Base-by-base conservation (phyloP, 2,329 filamentous ascomycete species). In the Colletotrichum horii region DNA sequence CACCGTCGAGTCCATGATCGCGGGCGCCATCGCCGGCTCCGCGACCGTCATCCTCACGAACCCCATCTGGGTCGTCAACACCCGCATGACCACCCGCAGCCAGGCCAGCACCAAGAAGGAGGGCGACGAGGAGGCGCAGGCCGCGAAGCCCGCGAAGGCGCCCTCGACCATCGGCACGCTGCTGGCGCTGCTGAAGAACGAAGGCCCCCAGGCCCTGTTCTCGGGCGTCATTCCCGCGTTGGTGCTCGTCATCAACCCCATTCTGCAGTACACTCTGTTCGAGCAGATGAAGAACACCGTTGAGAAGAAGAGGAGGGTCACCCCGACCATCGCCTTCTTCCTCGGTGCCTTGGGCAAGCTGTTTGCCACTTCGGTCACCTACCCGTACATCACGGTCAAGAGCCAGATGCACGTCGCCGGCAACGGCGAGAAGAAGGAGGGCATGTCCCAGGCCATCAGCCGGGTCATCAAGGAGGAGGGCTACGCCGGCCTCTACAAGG, bases 21-120 rank as follows among this genome's bases (percentile, higher is more conserved):
- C 97, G 4, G 97, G 97, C 79, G 97, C 97, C 74, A 90, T 99
- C 80, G 97, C 97, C 55, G 97, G 97, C 15, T 96, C 94, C 79
- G 96, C 96, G 15, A 99, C 97, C 22, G 97, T 99, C 79, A 90
- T 99, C 82, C 90, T 98, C 82, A 99, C 97, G 76, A 99, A 99
- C 88, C 97, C 97, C 62, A 99, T 99, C 86, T 99, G 97, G 97
- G 97, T 99, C 67, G 90, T 99, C 84, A 99, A 99, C 89, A 99
- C 97, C 70, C 94, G 97, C 82, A 97, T 99, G 94, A 99, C 97
- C 26, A 96, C 97, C 66, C 93, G 95, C 81, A 94, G 91, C 91
- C 78, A 82, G 80, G 70, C 55, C 55, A 58, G 81, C 77, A 5
- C 3, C 43, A 78, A 80, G 61, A 77, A 78, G 62, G 80, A 81